Conservation (phyloP, 768 basidiomycete genomes). For the Termitomyces titanicus region DNA sequence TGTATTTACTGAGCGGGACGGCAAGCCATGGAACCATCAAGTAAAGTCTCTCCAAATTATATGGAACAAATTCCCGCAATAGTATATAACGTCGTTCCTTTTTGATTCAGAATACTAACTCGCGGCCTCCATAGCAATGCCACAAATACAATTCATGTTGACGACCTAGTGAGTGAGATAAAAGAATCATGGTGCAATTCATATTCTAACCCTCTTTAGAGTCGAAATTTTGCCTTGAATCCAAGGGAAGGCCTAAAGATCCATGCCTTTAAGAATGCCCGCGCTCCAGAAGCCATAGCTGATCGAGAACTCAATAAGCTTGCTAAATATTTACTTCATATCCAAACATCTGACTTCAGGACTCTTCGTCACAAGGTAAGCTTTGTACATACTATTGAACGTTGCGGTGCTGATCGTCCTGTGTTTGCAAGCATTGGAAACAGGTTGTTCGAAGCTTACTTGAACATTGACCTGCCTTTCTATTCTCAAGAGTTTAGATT, state of each 20-base stretch:
- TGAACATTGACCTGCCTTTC: conserved; percentile 5
- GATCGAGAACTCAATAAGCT: conserved; percentile 71
- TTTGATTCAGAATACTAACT: not conserved
- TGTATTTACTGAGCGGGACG: conserved; percentile 72
- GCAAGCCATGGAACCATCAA: conserved; percentile 72
- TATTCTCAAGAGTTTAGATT: not conserved
- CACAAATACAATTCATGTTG: conserved; percentile 81
- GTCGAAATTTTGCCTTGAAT: conserved; percentile 87
- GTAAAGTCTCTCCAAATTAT: conserved; percentile 84
- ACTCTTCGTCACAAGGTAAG: conserved; percentile 64
- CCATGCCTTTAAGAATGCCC: conserved; percentile 74
- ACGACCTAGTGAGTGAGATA: conserved; percentile 60
- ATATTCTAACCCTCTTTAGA: conserved; percentile 29
- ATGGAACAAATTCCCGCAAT: conserved; percentile 84
- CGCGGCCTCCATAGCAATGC: conserved; percentile 39
- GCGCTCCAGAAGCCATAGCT: conserved; percentile 56
- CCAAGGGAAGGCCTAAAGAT: conserved; percentile 83
- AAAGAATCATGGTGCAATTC: not conserved
- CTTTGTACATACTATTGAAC: not conserved
- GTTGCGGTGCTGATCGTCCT: not conserved
- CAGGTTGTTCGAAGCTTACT: conserved; percentile 39
- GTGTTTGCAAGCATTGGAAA: conserved; percentile 45
- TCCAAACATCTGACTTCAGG: conserved; percentile 58
- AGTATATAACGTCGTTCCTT: conserved; percentile 40
- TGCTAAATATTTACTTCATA: conserved; percentile 60